These are phyloP conservation scores for Picocystis salinarum DNA, from an alignment of 139 green algal genomes.

Conservation along the genomic window DNA sequence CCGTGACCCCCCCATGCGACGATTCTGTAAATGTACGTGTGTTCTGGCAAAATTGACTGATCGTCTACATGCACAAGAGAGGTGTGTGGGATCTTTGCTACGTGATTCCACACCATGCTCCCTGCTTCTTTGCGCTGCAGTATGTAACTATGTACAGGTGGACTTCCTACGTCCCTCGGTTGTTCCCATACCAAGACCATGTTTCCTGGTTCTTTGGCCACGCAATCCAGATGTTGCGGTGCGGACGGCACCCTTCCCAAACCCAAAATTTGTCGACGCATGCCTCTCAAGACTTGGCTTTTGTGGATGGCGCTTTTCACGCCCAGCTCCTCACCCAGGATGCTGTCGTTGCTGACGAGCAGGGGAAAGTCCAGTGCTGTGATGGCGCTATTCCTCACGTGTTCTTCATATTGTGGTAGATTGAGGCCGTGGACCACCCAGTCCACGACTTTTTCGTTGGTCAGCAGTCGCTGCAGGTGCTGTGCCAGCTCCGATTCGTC, in stretches of 20 bases:
- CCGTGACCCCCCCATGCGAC: no score
- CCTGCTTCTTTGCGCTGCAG: no score
- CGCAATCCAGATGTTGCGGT: neutral
- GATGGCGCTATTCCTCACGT: constrained; percentile 22
- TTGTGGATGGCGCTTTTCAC: constrained; percentile 19
- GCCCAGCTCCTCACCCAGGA: constrained; percentile 22
- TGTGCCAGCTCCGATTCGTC: constrained; percentile 16
- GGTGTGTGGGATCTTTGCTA: no score
- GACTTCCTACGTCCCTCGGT: no score
- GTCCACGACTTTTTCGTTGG: constrained; percentile 16
- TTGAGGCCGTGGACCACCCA: constrained; percentile 28
- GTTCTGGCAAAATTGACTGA: no score
- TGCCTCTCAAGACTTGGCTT: constrained; percentile 18
- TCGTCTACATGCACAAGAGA: no score
- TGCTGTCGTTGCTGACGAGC: constrained; percentile 23
- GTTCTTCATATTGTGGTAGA: constrained; percentile 25
- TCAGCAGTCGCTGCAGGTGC: constrained; percentile 15
- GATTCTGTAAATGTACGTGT: no score
- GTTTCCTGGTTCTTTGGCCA: no score
- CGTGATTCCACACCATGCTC: no score
- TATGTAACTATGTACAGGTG: no score
- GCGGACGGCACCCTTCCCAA: constrained; percentile 11
- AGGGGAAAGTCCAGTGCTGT: constrained; percentile 32
- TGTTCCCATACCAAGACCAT: no score
- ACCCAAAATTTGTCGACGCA: constrained; percentile 21